These are phyloP conservation scores for Hibiscus trionum DNA, from an alignment of 345 rosid genomes.

Conservation along the genomic window DNA sequence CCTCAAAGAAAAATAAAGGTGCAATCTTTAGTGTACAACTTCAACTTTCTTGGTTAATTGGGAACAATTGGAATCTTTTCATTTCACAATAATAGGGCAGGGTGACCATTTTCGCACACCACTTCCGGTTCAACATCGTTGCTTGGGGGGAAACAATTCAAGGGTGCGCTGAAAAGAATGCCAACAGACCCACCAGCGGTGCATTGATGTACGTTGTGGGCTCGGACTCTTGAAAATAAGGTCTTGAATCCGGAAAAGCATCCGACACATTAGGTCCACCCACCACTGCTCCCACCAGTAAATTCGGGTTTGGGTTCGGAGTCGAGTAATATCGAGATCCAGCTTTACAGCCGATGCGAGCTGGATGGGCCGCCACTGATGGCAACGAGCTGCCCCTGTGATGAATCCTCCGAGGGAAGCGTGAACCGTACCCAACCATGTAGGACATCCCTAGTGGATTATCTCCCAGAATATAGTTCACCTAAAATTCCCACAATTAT, in stretches of 20 bases:
- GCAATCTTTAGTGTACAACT: not conserved
- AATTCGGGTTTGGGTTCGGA: slow-evolving; percentile 72
- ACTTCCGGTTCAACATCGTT: slow-evolving; percentile 9
- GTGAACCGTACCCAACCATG: slow-evolving; percentile 93
- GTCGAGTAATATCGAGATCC: slow-evolving; percentile 60
- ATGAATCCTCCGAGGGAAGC: slow-evolving; percentile 79
- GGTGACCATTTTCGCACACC: slow-evolving; percentile 62
- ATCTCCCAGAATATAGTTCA: slow-evolving; percentile 91
- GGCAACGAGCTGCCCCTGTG: slow-evolving; percentile 87
- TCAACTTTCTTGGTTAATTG: slow-evolving; percentile 13
- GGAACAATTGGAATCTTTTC: slow-evolving; percentile 11
- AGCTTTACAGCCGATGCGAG: slow-evolving; percentile 51
- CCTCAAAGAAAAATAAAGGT: not conserved
- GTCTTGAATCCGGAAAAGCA: slow-evolving; percentile 71
- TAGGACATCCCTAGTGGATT: slow-evolving; percentile 80
- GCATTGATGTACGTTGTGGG: slow-evolving; percentile 97
- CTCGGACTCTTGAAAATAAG: slow-evolving; percentile 77
- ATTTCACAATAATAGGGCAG: slow-evolving; percentile 22
- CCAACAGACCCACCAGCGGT: slow-evolving; percentile 84
- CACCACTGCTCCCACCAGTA: slow-evolving; percentile 69
- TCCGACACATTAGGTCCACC: slow-evolving; percentile 88
- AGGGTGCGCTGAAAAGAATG: slow-evolving; percentile 63
- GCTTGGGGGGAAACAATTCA: slow-evolving; percentile 10
- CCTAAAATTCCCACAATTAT: slow-evolving; percentile 29
- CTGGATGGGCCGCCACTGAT: slow-evolving; percentile 55